Base-by-base conservation (phyloP, 805 yeast species). In the Teunomyces stri region DNA sequence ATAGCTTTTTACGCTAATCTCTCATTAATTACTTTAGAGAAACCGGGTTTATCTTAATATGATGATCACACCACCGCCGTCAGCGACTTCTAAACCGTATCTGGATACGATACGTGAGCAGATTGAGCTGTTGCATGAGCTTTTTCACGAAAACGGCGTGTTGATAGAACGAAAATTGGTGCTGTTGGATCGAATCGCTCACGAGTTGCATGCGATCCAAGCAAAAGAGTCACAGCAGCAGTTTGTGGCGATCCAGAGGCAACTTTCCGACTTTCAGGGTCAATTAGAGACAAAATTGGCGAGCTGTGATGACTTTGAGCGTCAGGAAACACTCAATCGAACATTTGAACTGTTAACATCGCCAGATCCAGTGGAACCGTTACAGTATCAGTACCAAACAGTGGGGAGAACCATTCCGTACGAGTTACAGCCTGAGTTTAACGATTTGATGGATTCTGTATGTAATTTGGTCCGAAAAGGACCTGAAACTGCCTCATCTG, bases 311-410 rank as follows among this genome's bases (percentile, higher is more conserved):
- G 37, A 37, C 12, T 49, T 45, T 11, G 54, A 51, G 18, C 37
- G 56, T 33, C 47, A 45, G 22, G 51, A 44, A 18, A 49, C 48
- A 4, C 35, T 49, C 31, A 48, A 51, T 29, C 49, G 48, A 6
- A 52, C 59, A 1, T 55, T 48, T 45, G 53, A 53, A n/a, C 47
- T 56, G 16, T 44, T 55, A 21, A 54, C 57, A 29, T 47, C 51
- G n/a, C 25, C 9, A 13, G 29, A 30, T 6, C 25, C 38, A 18
- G 25, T 27, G 33, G 28, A 13, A 37, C 15, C 46, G 37, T 30
- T 38, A 3, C 29, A 37, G 12, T n/a, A 37, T 15, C 25, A 21
- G 16, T 37, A 37, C 16, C 9, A 13, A 5, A 22, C 18, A 1
- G 20, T 37, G 5, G 29, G 40, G 16, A 7, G 15, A n/a, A 10